Evolutionary conservation across 345 rosid species (phyloP).

Genomic region (Lumnitzera littorea): DNA sequence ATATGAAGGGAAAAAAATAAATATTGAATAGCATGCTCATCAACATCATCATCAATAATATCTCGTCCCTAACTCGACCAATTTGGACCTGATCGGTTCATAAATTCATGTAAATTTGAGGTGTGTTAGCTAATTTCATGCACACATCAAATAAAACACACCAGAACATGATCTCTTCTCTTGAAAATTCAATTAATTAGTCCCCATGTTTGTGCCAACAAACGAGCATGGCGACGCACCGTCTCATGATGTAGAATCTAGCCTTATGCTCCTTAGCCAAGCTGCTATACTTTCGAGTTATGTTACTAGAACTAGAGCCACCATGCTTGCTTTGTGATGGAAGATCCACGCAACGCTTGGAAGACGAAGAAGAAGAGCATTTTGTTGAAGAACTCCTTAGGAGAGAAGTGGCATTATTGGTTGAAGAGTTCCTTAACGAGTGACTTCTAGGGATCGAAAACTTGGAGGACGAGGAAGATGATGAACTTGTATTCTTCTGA

Average conservation of each 20-base stretch:
- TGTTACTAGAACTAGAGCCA: slow-evolving; percentile 29
- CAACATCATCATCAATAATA: no score
- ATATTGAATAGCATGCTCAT: no score
- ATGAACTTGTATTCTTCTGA: slow-evolving; percentile 27
- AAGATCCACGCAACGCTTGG: neutral
- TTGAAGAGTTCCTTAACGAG: slow-evolving; percentile 14
- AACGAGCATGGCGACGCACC: slow-evolving; percentile 98
- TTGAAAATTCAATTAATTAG: neutral
- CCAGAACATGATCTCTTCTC: no score
- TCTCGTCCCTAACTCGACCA: no score
- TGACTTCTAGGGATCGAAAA: slow-evolving; percentile 11
- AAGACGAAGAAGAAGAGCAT: slow-evolving; percentile 40
- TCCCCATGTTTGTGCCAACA: slow-evolving; percentile 98
- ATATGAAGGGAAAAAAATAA: no score
- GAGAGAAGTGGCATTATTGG: slow-evolving; percentile 7
- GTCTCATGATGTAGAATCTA: slow-evolving; percentile 89
- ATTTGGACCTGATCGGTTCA: no score
- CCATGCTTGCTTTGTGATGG: slow-evolving; percentile 12
- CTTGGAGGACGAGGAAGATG: slow-evolving; percentile 4
- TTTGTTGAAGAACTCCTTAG: slow-evolving; percentile 14
- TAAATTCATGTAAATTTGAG: no score
- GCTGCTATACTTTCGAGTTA: slow-evolving; percentile 68
- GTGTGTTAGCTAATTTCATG: no score
- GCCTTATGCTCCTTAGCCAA: slow-evolving; percentile 96
- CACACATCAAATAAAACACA: no score